Conservation (phyloP, 2,329 filamentous ascomycete genomes). For the Chrysoporthe austroafricana region DNA sequence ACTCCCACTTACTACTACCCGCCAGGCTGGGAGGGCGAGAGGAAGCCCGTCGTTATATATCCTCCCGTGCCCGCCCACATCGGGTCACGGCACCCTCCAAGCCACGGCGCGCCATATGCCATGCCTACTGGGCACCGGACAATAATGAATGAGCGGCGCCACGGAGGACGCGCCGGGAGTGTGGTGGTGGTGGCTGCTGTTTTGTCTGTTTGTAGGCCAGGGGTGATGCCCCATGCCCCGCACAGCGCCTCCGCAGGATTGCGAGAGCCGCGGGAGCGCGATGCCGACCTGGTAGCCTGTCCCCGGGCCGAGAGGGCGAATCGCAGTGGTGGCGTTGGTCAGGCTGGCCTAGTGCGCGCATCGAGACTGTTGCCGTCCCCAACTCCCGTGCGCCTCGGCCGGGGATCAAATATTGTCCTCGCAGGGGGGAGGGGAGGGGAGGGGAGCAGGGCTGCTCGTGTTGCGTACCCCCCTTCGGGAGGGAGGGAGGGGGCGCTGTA, state of each 20-base stretch:
- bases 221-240: background rate
- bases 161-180: background rate
- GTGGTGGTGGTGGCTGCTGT: too few relatives aligned
- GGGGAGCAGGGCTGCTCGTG: background rate
- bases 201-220: background rate
- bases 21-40: too few relatives aligned
- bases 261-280: background rate
- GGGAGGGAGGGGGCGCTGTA: too few relatives aligned
- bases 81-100: background rate
- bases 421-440: background rate
- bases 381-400: conserved; percentile 6
- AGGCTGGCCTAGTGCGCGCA: background rate
- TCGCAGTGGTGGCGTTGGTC: background rate
- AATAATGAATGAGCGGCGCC: conserved; percentile 5
- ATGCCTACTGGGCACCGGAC: background rate
- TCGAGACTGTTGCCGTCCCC: conserved; percentile 5
- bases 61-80: too few relatives aligned
- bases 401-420: conserved; percentile 1
- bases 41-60: too few relatives aligned
- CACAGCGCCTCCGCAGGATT: background rate
- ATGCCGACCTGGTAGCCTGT: background rate
- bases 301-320: background rate
- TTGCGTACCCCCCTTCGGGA: too few relatives aligned
- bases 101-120: background rate
- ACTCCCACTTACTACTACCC: too few relatives aligned